These are phyloP conservation scores for Candolleomyces eurysporus DNA, from an alignment of 768 basidiomycete genomes.

Conservation along the genomic window DNA sequence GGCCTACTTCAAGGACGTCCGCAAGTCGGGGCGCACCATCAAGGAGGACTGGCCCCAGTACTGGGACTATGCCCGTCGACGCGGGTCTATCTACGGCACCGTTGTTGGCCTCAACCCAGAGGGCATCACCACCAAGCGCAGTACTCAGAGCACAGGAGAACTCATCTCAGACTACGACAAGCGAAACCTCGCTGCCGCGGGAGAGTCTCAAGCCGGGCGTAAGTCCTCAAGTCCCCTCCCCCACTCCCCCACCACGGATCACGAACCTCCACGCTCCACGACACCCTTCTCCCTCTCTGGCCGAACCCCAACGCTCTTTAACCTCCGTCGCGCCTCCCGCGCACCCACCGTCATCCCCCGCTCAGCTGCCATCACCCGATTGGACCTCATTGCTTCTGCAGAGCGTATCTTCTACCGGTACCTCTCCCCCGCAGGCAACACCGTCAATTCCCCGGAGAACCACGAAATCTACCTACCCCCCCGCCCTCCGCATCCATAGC, in stretches of 20 bases:
- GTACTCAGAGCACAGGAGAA: constrained; percentile 79
- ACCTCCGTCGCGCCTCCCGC: constrained; percentile 73
- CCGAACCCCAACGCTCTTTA: constrained; percentile 75
- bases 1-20: constrained; percentile 94
- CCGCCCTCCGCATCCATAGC: constrained; percentile 78
- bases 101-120: constrained; percentile 88
- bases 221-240: constrained; percentile 62
- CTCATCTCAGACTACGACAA: constrained; percentile 69
- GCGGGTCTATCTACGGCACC: constrained; percentile 81
- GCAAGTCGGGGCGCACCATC: constrained; percentile 89
- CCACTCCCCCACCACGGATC: constrained; percentile 40
- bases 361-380: constrained; percentile 79
- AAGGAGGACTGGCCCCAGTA: constrained; percentile 99
- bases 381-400: constrained; percentile 73
- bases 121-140: constrained; percentile 78
- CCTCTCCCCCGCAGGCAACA: constrained; percentile 77
- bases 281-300: constrained; percentile 79
- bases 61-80: too few relatives aligned
- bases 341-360: constrained; percentile 90
- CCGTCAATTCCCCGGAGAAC: constrained; percentile 78
- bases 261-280: constrained; percentile 59
- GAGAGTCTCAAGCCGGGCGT: constrained; percentile 46
- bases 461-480: constrained; percentile 95
- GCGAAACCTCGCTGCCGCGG: constrained; percentile 51
- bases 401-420: constrained; percentile 97